Evolutionary conservation across 768 basidiomycete species (phyloP).

Genomic region (Phallus indusiatus): DNA sequence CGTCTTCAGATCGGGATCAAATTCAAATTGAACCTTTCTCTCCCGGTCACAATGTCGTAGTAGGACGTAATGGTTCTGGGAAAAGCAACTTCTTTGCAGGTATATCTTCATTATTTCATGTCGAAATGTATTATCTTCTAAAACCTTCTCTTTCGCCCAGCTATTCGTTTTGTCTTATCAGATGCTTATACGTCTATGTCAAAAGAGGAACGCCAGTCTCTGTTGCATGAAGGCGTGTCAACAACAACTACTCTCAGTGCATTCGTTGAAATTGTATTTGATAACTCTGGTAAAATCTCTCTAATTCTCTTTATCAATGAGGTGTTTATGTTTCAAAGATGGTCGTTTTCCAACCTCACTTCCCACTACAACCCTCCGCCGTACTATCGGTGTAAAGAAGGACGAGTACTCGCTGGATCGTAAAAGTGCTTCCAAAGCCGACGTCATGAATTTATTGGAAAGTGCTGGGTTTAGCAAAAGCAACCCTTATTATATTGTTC

Average conservation of each 20-base stretch:
- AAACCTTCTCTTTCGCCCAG: conserved; percentile 25
- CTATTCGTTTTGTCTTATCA: conserved; percentile 94
- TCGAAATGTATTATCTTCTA: conserved; percentile 87
- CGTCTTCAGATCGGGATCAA: conserved; percentile 62
- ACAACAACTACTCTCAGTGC: conserved; percentile 85
- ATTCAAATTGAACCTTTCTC: conserved; percentile 93
- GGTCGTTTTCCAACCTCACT: conserved; percentile 89
- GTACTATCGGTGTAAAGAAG: conserved; percentile 96
- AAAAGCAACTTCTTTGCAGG: conserved; percentile 99
- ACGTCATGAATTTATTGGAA: conserved; percentile 95
- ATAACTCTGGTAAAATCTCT: neutral
- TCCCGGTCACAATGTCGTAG: conserved; percentile 89
- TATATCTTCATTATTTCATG: conserved; percentile 24
- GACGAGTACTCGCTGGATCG: conserved; percentile 97
- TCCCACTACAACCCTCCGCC: conserved; percentile 76
- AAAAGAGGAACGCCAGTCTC: conserved; percentile 81
- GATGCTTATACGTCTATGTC: conserved; percentile 97
- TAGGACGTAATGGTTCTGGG: conserved; percentile 94
- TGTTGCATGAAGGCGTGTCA: conserved; percentile 91
- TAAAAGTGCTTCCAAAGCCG: conserved; percentile 92
- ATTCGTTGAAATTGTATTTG: conserved; percentile 47
- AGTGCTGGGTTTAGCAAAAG: conserved; percentile 95
- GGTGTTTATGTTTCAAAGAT: conserved; percentile 29
- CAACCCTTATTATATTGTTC: conserved; percentile 99
- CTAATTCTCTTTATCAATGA: neutral